phyloP scores from a whole-genome alignment of 805 yeast species.

The Ogataea paraovalis region DNA sequence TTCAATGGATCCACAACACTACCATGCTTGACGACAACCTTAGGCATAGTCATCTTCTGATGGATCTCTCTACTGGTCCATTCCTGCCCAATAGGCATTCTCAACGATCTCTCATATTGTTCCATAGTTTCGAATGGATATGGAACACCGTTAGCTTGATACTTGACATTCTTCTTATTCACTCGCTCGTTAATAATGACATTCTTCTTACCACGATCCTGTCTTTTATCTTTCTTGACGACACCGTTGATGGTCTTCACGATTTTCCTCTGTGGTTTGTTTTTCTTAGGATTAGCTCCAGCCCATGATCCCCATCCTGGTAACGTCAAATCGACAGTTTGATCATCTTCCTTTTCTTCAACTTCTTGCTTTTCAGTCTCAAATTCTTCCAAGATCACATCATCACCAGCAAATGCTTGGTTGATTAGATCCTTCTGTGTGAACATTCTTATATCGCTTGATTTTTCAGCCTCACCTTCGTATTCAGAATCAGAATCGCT shows the following conservation, averaged over 20 bases:
- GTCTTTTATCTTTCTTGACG: slow-evolving; percentile 63
- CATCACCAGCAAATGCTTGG: slow-evolving; percentile 97
- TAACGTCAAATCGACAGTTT: slow-evolving; percentile 76
- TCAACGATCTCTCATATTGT: slow-evolving; percentile 88
- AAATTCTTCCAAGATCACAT: slow-evolving; percentile 73
- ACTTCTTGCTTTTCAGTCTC: slow-evolving; percentile 67
- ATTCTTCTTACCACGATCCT: slow-evolving; percentile 68
- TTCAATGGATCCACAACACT: slow-evolving; percentile 86
- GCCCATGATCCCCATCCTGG: slow-evolving; percentile 99
- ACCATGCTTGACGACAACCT: slow-evolving; percentile 82
- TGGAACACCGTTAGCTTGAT: slow-evolving; percentile 86
- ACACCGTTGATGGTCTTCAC: slow-evolving; percentile 76
- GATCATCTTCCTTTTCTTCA: slow-evolving; percentile 76
- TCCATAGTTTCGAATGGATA: slow-evolving; percentile 91
- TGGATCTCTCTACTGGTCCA: slow-evolving; percentile 89
- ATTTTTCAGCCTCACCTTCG: slow-evolving; percentile 44
- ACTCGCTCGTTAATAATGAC: slow-evolving; percentile 88
- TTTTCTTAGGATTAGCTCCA: slow-evolving; percentile 49
- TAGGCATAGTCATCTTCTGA: slow-evolving; percentile 85
- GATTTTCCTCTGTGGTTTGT: slow-evolving; percentile 54
- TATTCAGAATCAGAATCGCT: slow-evolving; percentile 33
- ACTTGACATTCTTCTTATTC: slow-evolving; percentile 80
- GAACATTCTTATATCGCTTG: slow-evolving; percentile 49
- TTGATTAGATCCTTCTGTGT: slow-evolving; percentile 77
- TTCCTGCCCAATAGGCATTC: slow-evolving; percentile 96